phyloP scores from a whole-genome alignment of 306 rosid species.

The Sechiopsis laciniata region DNA sequence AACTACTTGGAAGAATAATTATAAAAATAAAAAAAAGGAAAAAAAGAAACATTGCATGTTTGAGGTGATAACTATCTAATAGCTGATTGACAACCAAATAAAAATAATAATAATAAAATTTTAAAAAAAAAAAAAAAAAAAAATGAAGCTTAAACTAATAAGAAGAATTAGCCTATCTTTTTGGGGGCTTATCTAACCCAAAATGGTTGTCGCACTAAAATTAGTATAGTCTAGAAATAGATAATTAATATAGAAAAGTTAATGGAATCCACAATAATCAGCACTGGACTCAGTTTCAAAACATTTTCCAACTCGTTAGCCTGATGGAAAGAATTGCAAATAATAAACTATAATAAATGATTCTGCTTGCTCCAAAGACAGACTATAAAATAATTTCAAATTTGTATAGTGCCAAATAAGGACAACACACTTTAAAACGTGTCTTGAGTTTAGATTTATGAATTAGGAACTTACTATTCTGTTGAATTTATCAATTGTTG shows the following conservation, averaged over 20 bases:
- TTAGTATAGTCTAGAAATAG: neutral
- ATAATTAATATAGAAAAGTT: neutral
- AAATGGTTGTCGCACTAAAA: neutral
- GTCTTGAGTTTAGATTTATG: neutral
- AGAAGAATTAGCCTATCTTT: neutral
- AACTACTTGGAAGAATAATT: conserved; percentile 11
- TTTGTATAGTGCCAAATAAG: neutral
- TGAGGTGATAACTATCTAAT: conserved; percentile 5
- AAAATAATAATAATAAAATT: too few species aligned
- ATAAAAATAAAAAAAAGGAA: neutral
- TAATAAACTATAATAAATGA: neutral
- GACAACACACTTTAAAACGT: neutral
- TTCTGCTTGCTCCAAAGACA: conserved; percentile 7
- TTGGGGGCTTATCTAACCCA: neutral
- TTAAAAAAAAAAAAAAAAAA: too few species aligned
- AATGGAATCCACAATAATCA: neutral
- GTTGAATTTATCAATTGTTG: conserved; percentile 83
- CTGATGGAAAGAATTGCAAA: neutral
- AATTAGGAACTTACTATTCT: conserved; percentile 55
- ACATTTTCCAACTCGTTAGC: neutral
- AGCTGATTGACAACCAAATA: neutral
- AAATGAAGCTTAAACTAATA: conserved; percentile 13
- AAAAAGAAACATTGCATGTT: neutral
- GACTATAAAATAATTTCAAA: neutral
- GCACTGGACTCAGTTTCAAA: neutral